Evolutionary conservation across 2,329 filamentous ascomycete genomes (phyloP).

Genomic region (Gremmenia infestans): DNA sequence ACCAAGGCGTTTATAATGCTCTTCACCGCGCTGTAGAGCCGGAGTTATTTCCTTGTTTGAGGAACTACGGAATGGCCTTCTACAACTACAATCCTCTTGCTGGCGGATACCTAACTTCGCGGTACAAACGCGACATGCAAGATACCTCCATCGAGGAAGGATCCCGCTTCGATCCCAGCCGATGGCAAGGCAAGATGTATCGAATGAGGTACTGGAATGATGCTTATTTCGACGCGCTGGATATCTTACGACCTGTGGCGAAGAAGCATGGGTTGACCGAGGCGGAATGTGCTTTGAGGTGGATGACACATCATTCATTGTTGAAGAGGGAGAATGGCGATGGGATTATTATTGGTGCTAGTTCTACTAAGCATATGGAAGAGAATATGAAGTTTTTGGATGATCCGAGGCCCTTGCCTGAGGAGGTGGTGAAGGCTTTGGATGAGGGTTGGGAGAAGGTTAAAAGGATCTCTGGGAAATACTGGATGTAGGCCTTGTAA

Average conservation of each 20-base stretch:
- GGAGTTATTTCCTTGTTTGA: constrained; percentile 54
- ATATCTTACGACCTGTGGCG: constrained; percentile 61
- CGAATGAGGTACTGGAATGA: constrained; percentile 57
- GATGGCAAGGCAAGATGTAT: constrained; percentile 47
- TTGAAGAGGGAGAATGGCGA: constrained; percentile 50
- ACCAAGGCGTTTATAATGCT: constrained; percentile 32
- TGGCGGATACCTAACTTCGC: constrained; percentile 41
- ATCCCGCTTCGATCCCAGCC: constrained; percentile 32
- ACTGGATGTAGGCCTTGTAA: constrained; percentile 1
- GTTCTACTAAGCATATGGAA: constrained; percentile 51
- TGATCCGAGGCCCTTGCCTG: constrained; percentile 64
- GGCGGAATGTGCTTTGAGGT: constrained; percentile 72
- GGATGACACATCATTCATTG: constrained; percentile 66
- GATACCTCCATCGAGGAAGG: constrained; percentile 32
- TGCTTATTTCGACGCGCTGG: constrained; percentile 59
- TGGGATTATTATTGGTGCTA: constrained; percentile 55
- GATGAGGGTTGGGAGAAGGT: constrained; percentile 53
- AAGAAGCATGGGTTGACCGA: constrained; percentile 64
- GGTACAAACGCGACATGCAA: constrained; percentile 45
- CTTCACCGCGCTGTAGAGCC: constrained; percentile 49
- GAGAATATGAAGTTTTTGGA: constrained; percentile 53
- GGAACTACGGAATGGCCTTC: constrained; percentile 54
- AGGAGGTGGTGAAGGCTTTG: constrained; percentile 68
- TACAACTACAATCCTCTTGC: constrained; percentile 58
- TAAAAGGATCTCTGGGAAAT: constrained; percentile 3